Evolutionary conservation across 208 protist species (phyloP).

Genomic region (Zelonia costaricensis): DNA sequence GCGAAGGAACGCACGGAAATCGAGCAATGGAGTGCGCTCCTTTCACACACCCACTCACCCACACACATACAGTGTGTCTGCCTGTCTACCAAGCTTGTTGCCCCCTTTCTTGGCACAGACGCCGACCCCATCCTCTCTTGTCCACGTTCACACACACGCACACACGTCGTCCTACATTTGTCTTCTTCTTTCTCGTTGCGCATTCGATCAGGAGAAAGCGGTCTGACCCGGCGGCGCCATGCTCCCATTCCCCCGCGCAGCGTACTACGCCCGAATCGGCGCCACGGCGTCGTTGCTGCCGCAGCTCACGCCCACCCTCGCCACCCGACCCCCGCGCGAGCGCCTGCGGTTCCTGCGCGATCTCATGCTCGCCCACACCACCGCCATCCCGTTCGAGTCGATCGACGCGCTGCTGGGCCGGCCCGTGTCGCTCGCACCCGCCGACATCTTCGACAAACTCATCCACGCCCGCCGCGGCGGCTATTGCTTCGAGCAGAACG

Average conservation of each 20-base stretch:
- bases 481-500: slow-evolving; percentile 36
- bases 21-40: too few species aligned
- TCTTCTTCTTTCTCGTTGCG: slow-evolving; percentile 3
- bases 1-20: too few species aligned
- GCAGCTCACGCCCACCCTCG: background rate
- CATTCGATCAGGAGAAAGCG: too few species aligned
- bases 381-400: slow-evolving; percentile 20
- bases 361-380: slow-evolving; percentile 6
- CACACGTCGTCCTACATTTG: background rate
- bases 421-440: slow-evolving; percentile 14
- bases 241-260: slow-evolving; percentile 11
- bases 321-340: background rate
- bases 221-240: too few species aligned
- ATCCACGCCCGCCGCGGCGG: slow-evolving; percentile 24
- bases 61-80: too few species aligned
- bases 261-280: slow-evolving; percentile 28
- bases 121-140: too few species aligned
- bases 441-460: slow-evolving; percentile 18
- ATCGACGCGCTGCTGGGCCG: slow-evolving; percentile 19
- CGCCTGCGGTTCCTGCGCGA: slow-evolving; percentile 12
- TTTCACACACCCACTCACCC: background rate
- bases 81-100: too few species aligned
- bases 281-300: slow-evolving; percentile 6
- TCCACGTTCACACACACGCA: background rate
- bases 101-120: too few species aligned